Evolutionary conservation across 176 grass and related monocot species (phyloP).

Genomic region (Rhynchospora pubera): DNA sequence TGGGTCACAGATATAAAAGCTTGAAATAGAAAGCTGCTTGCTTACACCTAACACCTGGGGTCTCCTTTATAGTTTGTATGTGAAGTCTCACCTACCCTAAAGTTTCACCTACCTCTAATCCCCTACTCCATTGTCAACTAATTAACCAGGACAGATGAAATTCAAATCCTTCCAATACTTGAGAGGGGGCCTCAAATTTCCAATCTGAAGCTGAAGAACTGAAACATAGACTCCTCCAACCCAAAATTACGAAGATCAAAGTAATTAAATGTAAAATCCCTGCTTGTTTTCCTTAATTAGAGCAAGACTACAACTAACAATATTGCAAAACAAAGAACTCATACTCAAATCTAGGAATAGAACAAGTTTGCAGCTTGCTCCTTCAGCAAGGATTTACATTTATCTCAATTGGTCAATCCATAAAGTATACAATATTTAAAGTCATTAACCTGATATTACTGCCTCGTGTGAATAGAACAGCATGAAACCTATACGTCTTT

Average conservation of each 20-base stretch:
- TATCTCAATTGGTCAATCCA: neutral
- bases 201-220: neutral
- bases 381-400: neutral
- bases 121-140: neutral
- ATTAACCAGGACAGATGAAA: neutral
- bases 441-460: neutral
- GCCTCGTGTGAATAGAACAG: neutral
- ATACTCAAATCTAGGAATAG: neutral
- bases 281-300: neutral
- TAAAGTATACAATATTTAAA: neutral
- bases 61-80: neutral
- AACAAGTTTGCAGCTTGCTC: neutral
- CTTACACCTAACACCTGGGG: conserved; percentile 4
- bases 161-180: neutral
- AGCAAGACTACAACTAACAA: neutral
- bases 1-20: neutral
- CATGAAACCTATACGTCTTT: neutral
- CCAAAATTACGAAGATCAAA: neutral
- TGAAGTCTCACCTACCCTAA: neutral
- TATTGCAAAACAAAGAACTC: neutral
- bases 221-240: neutral
- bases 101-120: neutral
- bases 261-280: neutral
- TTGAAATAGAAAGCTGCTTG: neutral
- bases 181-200: neutral